These are phyloP conservation scores for Hevea brasiliensis DNA, from an alignment of 345 rosid genomes.

Conservation along the genomic window DNA sequence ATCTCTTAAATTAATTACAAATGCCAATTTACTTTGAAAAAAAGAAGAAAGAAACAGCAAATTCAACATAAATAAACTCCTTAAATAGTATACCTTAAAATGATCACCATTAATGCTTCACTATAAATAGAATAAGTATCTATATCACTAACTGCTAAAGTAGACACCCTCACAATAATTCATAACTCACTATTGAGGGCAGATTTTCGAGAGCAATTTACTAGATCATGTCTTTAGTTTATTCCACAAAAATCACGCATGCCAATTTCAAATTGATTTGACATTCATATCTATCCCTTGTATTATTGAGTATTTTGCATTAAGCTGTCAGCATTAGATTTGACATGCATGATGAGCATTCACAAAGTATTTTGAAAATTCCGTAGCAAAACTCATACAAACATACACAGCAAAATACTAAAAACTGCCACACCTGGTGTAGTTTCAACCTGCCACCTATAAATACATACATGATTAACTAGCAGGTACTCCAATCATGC, in stretches of 20 bases:
- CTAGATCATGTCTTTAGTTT: neutral
- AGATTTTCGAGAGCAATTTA: neutral
- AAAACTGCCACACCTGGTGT: neutral
- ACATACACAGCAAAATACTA: neutral
- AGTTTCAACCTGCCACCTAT: neutral
- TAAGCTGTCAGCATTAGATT: neutral
- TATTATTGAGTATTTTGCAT: neutral
- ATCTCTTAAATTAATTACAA: neutral
- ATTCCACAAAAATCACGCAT: neutral
- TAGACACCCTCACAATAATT: neutral
- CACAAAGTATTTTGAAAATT: no score
- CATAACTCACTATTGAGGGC: neutral
- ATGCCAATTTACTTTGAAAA: neutral
- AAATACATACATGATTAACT: neutral
- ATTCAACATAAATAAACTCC: neutral
- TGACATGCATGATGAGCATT: neutral
- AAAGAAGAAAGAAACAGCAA: neutral
- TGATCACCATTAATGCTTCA: neutral
- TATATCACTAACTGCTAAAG: neutral
- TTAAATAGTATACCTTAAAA: neutral
- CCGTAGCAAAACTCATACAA: neutral
- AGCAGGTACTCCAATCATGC: neutral
- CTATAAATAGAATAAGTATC: neutral
- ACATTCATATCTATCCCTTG: neutral
- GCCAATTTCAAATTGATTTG: neutral